Base-by-base conservation (phyloP, 1,284 basidiomycete genomes). In the Filobasidium uniguttulatum region DNA sequence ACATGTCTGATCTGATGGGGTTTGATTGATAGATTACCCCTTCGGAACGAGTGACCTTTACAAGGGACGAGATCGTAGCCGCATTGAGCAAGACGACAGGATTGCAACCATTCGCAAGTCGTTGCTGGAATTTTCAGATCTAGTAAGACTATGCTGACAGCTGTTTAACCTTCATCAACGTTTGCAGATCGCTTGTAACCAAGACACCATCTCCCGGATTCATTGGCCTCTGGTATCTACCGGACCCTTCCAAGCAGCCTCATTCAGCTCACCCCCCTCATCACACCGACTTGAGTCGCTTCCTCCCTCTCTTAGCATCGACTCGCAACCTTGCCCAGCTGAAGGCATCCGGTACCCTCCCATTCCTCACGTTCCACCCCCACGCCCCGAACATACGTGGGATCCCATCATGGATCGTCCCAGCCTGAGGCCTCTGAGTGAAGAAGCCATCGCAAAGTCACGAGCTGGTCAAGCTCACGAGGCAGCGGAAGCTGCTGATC, bases 31-130 rank as follows among this genome's bases (percentile, higher is more conserved):
- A 70, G 67, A 71, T 71, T 54, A 59, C 52, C 2, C 64, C 69
- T 1, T 62, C 67, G 5, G 56, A 56, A n/a, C 65, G 67, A 46
- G 62, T 58, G 6, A 62, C 60, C 8, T 69, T 69, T 53, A 60
- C 63, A 2, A 55, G 64, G 0, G 20, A 35, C 9, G 64, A 67
- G 48, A 52, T 71, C 23, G 35, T 54, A 4, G 44, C 44, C 1
- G 63, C 65, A 2, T 52, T 69, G 14, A 56, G 59, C 0, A 23
- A 49, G 8, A 46, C 53, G 40, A 29, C 23, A 20, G 57, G 56
- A 8, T 43, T 60, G 38, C 33, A 55, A 14, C 63, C 64, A 12
- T 38, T 62, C n/a, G 66, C 65, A 22, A 44, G 65, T 57, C 19
- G 10, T 15, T 19, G 22, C 33, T n/a, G 17, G 9, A 35, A 15